A percentile compares a stretch with the other conserved stretches of the same genome.
Evolutionary conservation across 2,329 filamentous ascomycete species (phyloP).

Genomic region (Cordyceps pruinosa): DNA sequence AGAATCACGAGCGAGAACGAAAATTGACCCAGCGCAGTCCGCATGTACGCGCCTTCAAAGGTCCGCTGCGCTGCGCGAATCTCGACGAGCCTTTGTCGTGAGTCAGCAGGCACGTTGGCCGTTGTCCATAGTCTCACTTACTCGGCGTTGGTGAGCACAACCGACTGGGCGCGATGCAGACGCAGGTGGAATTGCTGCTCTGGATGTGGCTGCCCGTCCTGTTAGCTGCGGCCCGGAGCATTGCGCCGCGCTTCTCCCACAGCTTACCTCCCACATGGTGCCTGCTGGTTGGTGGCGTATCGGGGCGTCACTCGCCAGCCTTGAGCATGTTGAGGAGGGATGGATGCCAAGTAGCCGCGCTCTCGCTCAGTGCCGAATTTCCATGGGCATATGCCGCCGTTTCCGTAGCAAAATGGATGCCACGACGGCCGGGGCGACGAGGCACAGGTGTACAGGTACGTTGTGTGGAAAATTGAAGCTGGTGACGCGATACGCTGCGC

Average conservation of each 20-base stretch:
- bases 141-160: slow-evolving; percentile 71
- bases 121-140: slow-evolving; percentile 24
- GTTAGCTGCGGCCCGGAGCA: background rate
- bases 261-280: slow-evolving; percentile 11
- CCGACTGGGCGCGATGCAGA: slow-evolving; percentile 71
- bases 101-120: background rate
- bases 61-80: slow-evolving; percentile 91
- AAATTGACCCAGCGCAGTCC: slow-evolving; percentile 90
- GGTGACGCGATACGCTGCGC: background rate
- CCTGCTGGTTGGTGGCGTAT: background rate
- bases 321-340: background rate
- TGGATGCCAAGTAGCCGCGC: background rate
- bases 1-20: slow-evolving; percentile 90
- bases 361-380: background rate
- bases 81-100: slow-evolving; percentile 66
- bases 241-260: background rate
- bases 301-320: background rate
- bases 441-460: background rate
- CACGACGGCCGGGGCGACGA: background rate
- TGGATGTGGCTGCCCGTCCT: slow-evolving; percentile 46
- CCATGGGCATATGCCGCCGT: background rate
- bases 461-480: background rate
- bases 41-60: slow-evolving; percentile 94
- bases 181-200: slow-evolving; percentile 69
- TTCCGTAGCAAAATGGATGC: background rate